These are phyloP conservation scores for Plantago ovata DNA, from an alignment of 257 asterid genomes.

Conservation along the genomic window DNA sequence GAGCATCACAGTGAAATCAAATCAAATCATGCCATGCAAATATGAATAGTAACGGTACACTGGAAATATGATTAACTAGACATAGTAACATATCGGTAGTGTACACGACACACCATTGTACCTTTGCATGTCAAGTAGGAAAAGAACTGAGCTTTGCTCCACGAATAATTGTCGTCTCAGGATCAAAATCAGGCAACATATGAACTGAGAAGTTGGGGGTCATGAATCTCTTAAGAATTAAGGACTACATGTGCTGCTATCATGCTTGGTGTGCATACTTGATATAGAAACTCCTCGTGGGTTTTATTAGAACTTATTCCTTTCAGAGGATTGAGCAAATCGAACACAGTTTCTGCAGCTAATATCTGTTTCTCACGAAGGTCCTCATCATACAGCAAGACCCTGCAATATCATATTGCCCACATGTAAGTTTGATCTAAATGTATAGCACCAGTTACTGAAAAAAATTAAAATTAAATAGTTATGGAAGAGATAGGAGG, in stretches of 20 bases:
- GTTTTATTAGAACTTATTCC: slow-evolving; percentile 18
- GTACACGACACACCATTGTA: too few species aligned
- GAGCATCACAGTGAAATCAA: too few species aligned
- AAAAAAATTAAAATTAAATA: neutral
- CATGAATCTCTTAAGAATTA: slow-evolving; percentile 28
- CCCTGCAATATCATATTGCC: slow-evolving; percentile 35
- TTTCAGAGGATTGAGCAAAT: slow-evolving; percentile 42
- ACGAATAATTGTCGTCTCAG: too few species aligned
- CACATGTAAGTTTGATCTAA: neutral
- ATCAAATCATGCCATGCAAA: too few species aligned
- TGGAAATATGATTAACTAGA: too few species aligned
- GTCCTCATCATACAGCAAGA: slow-evolving; percentile 41
- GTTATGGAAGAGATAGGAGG: slow-evolving; percentile 14
- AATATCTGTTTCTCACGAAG: slow-evolving; percentile 57
- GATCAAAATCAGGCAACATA: too few species aligned
- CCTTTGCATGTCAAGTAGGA: too few species aligned
- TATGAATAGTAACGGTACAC: too few species aligned
- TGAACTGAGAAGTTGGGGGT: neutral
- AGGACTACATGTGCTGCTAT: slow-evolving; percentile 69
- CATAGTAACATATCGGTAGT: too few species aligned
- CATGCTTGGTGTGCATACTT: slow-evolving; percentile 53
- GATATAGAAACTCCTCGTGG: slow-evolving; percentile 2
- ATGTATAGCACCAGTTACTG: neutral
- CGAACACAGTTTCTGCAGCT: slow-evolving; percentile 54
- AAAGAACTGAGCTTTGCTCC: too few species aligned